These are phyloP conservation scores for Schizosaccharomyces osmophilus DNA, from an alignment of 805 yeast genomes.

Conservation along the genomic window DNA sequence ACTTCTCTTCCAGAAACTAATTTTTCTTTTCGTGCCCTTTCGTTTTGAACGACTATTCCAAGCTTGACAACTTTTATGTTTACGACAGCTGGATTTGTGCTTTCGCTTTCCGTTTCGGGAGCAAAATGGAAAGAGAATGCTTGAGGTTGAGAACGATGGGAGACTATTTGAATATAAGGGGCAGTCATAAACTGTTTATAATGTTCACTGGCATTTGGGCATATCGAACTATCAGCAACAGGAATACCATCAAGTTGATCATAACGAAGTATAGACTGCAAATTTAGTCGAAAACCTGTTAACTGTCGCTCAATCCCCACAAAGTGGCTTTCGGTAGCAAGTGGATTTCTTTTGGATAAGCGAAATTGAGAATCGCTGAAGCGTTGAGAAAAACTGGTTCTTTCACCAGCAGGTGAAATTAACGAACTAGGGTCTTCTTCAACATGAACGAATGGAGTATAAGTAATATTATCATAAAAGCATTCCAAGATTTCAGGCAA, in stretches of 20 bases:
- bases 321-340: neutral
- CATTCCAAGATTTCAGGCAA: constrained; percentile 21
- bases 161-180: constrained; percentile 15
- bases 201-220: constrained; percentile 9
- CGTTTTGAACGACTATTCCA: constrained; percentile 16
- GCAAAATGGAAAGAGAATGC: constrained; percentile 11
- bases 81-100: constrained; percentile 16
- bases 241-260: neutral
- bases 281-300: neutral
- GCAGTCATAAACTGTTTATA: constrained; percentile 13
- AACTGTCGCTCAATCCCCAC: neutral
- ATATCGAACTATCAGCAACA: constrained; percentile 3
- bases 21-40: constrained; percentile 13
- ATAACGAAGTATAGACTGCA: neutral
- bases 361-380: neutral
- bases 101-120: constrained; percentile 10
- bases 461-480: constrained; percentile 42
- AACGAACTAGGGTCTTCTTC: neutral
- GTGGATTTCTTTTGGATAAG: neutral
- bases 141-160: constrained; percentile 17
- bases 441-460: constrained; percentile 28
- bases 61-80: constrained; percentile 17
- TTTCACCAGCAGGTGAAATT: neutral
- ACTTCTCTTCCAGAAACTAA: constrained; percentile 16
- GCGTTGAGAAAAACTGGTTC: neutral